Base-by-base conservation (phyloP, 2,329 filamentous ascomycete species). In the Alternaria incomplexa region DNA sequence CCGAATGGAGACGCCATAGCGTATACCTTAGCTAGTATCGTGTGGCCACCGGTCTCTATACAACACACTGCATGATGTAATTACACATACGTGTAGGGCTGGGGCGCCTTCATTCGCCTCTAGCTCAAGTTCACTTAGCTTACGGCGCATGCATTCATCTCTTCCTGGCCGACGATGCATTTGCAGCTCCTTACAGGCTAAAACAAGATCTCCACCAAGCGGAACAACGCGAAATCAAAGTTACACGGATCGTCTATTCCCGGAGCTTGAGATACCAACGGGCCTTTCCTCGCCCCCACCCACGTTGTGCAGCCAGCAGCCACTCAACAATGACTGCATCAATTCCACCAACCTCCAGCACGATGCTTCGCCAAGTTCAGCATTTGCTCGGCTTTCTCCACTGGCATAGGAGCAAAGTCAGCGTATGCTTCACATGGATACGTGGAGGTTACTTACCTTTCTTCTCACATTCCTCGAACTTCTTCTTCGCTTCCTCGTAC, bases 401-500 rank as follows among this genome's bases (percentile, higher is more conserved):
- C 50, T 52, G 9, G 30, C 15, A 17, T 15, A 23, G 20, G 12
- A 32, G 15, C 36, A 17, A 23, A 32, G 23, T 52, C 13, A 52
- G 48, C 36, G 13, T 40, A 40, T 20, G 30, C 30, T 20, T 52
- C n/a, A 36, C 17, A 11, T 51, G 48, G 5, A 40, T 22, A n/a
- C 9, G 11, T 15, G 12, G 48, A n/a, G 13, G 13, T n/a, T 11
- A 52, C 48, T n/a, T 52, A 52, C 48, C 48, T 40, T 66, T 69
- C 56, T 67, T 61, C 50, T 66, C 67, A 6, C 63, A 68, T 25
- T 69, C 64, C 13, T 66, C 64, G 17, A 65, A 63, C 40, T 69
- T 68, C 45, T 65, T 63, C 56, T 67, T 70, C 3, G 51, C 64
- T 23, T 70, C 68, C 43, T 67, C 56, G n/a, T 63, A 66, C 12